These are phyloP conservation scores for Blastomyces parvus DNA, from an alignment of 2,329 filamentous ascomycete genomes.

Conservation along the genomic window DNA sequence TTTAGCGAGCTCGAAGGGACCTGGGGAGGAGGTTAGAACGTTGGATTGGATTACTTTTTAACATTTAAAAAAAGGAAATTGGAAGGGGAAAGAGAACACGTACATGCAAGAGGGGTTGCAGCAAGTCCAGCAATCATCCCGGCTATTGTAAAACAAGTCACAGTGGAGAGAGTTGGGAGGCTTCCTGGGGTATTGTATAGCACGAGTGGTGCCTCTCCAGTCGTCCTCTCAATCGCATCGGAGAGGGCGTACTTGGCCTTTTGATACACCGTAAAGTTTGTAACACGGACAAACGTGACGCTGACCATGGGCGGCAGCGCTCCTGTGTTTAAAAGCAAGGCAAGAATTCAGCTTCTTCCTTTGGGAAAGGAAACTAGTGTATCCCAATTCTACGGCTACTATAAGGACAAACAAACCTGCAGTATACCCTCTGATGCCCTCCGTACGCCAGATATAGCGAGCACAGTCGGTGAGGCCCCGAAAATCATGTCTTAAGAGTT, in stretches of 20 bases:
- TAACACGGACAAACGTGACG: constrained; percentile 37
- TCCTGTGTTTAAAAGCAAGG: constrained; percentile 22
- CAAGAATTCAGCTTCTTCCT: not conserved
- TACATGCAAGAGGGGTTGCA: constrained; percentile 37
- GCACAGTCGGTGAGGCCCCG: constrained; percentile 34
- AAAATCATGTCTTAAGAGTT: constrained; percentile 36
- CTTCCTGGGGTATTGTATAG: constrained; percentile 36
- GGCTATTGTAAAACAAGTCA: constrained; percentile 35
- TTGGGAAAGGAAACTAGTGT: not conserved
- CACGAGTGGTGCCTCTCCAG: constrained; percentile 33
- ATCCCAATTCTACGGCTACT: not conserved
- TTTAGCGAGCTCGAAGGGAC: constrained; percentile 41
- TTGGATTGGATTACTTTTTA: not conserved
- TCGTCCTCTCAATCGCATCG: constrained; percentile 30
- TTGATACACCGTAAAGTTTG: constrained; percentile 40
- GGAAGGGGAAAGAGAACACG: constrained; percentile 15
- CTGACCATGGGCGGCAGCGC: constrained; percentile 38
- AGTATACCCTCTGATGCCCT: constrained; percentile 40
- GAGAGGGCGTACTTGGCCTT: constrained; percentile 35
- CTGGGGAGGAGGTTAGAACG: constrained; percentile 18
- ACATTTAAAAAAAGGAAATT: not conserved
- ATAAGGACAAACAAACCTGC: constrained; percentile 29
- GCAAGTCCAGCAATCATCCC: constrained; percentile 36
- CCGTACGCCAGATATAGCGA: constrained; percentile 39
- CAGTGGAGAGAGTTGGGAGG: constrained; percentile 32